phyloP scores from a whole-genome alignment of 2,329 filamentous ascomycete species.

The Penicillium vulpinum region DNA sequence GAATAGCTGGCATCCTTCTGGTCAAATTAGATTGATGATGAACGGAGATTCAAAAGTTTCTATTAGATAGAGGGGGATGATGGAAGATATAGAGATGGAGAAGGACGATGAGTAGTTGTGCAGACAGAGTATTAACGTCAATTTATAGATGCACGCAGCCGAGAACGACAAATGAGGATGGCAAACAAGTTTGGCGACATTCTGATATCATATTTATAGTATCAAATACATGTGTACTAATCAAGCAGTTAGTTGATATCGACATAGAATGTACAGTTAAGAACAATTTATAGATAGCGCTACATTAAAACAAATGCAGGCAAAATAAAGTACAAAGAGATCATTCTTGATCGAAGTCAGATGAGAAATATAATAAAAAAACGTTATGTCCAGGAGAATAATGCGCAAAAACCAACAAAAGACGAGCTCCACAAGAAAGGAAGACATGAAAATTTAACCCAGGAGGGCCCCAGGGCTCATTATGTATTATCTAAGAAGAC shows the following conservation, averaged over 20 bases:
- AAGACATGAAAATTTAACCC: conserved; percentile 13
- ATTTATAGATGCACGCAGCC: background rate
- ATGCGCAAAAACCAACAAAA: conserved; percentile 10
- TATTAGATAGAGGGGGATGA: background rate
- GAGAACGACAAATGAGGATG: background rate
- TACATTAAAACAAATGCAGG: background rate
- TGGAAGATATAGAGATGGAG: background rate
- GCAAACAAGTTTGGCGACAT: background rate
- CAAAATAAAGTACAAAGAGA: background rate
- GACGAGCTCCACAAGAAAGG: conserved; percentile 2
- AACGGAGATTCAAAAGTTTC: no score
- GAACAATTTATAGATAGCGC: background rate
- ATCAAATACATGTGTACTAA: background rate
- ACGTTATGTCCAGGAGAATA: conserved; percentile 17
- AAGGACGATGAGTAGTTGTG: background rate
- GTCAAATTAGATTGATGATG: background rate
- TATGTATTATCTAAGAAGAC: conserved; percentile 40
- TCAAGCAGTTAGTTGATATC: background rate
- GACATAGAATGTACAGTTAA: background rate
- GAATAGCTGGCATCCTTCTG: background rate
- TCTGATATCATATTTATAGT: background rate
- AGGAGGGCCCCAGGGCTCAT: conserved; percentile 37
- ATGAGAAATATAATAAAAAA: conserved; percentile 12
- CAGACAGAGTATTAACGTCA: background rate
- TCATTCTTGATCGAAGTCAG: conserved; percentile 7